A percentile compares a stretch with the other conserved stretches of the same genome.
Conservation (phyloP, 768 basidiomycete species). For the Auriscalpium vulgare region DNA sequence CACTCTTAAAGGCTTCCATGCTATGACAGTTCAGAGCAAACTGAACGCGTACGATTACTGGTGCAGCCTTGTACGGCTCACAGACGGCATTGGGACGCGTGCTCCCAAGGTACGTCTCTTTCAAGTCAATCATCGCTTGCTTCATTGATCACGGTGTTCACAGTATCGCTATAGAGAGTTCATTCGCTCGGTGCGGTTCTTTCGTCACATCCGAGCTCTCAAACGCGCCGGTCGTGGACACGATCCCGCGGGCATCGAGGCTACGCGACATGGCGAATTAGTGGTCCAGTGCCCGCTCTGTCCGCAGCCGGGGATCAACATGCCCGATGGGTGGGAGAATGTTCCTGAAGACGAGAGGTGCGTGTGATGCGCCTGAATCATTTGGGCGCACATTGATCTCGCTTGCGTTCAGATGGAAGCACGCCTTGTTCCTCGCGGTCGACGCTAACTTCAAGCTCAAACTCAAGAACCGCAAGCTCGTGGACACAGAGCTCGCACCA, state of each 20-base stretch:
- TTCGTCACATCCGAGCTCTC: constrained; percentile 15
- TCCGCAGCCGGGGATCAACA: constrained; percentile 15
- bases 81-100: constrained; percentile 1
- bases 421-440: constrained; percentile 7
- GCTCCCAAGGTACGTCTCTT: neutral
- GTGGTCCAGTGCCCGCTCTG: constrained; percentile 19
- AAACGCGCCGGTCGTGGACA: constrained; percentile 17
- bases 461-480: neutral
- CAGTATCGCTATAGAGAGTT: constrained; percentile 3
- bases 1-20: constrained; percentile 5
- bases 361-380: neutral
- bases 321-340: constrained; percentile 13
- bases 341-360: constrained; percentile 10
- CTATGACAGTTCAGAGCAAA: constrained; percentile 5
- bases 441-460: constrained; percentile 3
- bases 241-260: constrained; percentile 9
- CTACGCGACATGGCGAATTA: constrained; percentile 7
- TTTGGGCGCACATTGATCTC: neutral
- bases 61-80: constrained; percentile 1
- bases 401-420: neutral
- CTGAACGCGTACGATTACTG: constrained; percentile 9
- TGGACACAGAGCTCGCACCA: neutral
- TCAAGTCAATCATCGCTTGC: neutral
- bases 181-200: constrained; percentile 11
- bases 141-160: neutral